A percentile compares a stretch with the other conserved stretches of the same genome.
phyloP scores from a whole-genome alignment of 352 stramenopile genomes.

The Pythium diclinum region DNA sequence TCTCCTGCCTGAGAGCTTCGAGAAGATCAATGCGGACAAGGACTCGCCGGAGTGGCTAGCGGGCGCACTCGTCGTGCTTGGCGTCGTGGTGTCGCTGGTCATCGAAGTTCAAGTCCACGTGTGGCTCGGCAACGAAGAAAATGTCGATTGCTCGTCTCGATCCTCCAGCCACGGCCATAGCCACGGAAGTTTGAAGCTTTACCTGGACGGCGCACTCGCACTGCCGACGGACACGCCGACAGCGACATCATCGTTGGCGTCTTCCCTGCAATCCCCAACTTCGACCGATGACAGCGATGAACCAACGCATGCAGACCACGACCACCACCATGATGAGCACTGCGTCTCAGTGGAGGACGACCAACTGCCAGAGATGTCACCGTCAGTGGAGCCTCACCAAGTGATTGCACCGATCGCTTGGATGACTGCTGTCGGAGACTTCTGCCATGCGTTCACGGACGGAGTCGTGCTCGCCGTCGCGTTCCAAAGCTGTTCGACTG shows the following conservation, averaged over 20 bases:
- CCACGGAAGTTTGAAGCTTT: neutral
- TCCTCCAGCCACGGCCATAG: neutral
- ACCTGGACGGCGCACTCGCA: neutral
- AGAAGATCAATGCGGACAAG: constrained; percentile 5
- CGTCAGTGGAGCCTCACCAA: neutral
- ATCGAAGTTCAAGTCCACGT: constrained; percentile 31
- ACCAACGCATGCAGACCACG: neutral
- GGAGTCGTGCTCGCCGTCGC: constrained; percentile 32
- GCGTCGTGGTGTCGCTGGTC: constrained; percentile 25
- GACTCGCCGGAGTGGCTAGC: constrained; percentile 23
- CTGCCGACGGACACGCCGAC: neutral
- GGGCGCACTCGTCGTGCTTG: constrained; percentile 23
- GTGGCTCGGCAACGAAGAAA: constrained; percentile 15
- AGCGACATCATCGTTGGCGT: neutral
- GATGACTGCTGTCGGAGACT: constrained; percentile 33
- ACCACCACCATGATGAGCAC: neutral
- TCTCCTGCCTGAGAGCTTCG: constrained; percentile 27
- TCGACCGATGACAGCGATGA: neutral
- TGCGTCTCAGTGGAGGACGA: neutral
- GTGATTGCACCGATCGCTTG: constrained; percentile 19
- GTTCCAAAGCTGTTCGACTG: constrained; percentile 31
- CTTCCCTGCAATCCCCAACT: neutral
- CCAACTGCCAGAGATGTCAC: neutral
- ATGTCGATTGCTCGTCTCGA: neutral
- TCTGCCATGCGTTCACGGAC: constrained; percentile 33